Evolutionary conservation across 2,329 filamentous ascomycete species (phyloP), one percentile per base, ranked within the genome.

Genomic region (Pseudomassariella vexata): DNA sequence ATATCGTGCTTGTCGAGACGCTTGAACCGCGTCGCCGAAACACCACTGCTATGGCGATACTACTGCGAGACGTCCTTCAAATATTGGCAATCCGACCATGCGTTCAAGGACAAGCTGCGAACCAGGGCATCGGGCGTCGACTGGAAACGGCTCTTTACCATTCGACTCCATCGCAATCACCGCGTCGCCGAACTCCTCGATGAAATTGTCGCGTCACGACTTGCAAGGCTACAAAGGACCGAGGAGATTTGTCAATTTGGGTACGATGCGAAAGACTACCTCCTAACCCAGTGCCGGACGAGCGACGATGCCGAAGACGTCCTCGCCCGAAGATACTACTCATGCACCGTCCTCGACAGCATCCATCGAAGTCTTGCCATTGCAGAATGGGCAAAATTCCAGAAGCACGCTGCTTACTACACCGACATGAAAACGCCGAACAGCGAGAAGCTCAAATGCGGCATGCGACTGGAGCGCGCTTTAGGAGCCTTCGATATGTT

Each of bases 401-500:
- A 60, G 41, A 40, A 46, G 35, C 42, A 55, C 33, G 42, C 60
- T 4, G 42, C 53, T 6, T 53, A 47, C 24, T 46, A 41, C 22
- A 36, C 35, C 32, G 35, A 40, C 27, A 42, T 44, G 12, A 30
- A 40, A 20, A 34, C 40, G 8, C 40, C 47, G 9, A 45, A 43
- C 18, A 42, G 41, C 60, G 47, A 53, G 9, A 50, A 37, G 17
- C 63, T 69, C 5, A 66, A 72, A 32, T 58, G 65, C 33, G 63
- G 78, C 15, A 55, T 74, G 48, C 47, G 46, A 6, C 66, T 95
- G 14, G 89, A 95, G 53, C 72, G 74, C 36, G 82, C 82, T 2
- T 63, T 96, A 11, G 83, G 80, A 14, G 83, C 82, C 10, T 94
- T 94, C 55, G 92, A 96, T 56, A 73, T 96, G 59, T 96, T 96